Evolutionary conservation across 805 yeast genomes (phyloP).

Genomic region (Wickerhamiella australiensis): DNA sequence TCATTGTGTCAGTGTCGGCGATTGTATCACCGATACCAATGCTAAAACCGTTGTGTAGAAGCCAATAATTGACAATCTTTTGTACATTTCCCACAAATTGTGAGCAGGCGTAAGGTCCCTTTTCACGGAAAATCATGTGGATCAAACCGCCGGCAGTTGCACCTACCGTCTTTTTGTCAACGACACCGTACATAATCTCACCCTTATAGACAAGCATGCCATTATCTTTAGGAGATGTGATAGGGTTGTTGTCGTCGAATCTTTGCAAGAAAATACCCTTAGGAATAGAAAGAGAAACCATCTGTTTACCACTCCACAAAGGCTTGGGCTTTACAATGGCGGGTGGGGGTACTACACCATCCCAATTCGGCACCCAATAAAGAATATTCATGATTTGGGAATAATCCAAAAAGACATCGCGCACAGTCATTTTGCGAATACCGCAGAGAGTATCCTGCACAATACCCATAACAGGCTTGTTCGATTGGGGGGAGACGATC

Average conservation of each 20-base stretch:
- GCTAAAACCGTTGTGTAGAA: constrained; percentile 91
- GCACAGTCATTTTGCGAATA: constrained; percentile 83
- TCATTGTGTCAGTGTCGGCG: constrained; percentile 95
- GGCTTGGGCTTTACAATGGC: constrained; percentile 91
- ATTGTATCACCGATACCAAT: constrained; percentile 99
- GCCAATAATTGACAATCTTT: constrained; percentile 92
- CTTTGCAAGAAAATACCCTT: constrained; percentile 90
- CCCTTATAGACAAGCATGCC: constrained; percentile 96
- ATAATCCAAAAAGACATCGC: constrained; percentile 78
- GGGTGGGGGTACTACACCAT: constrained; percentile 93
- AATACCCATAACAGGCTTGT: constrained; percentile 99
- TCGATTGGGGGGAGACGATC: constrained; percentile 95
- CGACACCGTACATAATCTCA: constrained; percentile 94
- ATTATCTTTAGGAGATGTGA: constrained; percentile 75
- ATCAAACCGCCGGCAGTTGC: constrained; percentile 97
- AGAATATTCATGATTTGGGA: constrained; percentile 93
- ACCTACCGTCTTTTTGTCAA: constrained; percentile 96
- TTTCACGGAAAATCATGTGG: constrained; percentile 95
- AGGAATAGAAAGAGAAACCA: constrained; percentile 85
- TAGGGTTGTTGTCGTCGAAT: constrained; percentile 78
- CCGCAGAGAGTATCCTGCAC: constrained; percentile 98
- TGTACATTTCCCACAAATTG: constrained; percentile 84
- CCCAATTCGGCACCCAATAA: constrained; percentile 98
- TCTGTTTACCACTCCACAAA: constrained; percentile 94
- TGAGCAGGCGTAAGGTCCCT: constrained; percentile 85